These are phyloP conservation scores for Nakazawaea wickerhamii DNA, from an alignment of 805 yeast species.

Conservation along the genomic window DNA sequence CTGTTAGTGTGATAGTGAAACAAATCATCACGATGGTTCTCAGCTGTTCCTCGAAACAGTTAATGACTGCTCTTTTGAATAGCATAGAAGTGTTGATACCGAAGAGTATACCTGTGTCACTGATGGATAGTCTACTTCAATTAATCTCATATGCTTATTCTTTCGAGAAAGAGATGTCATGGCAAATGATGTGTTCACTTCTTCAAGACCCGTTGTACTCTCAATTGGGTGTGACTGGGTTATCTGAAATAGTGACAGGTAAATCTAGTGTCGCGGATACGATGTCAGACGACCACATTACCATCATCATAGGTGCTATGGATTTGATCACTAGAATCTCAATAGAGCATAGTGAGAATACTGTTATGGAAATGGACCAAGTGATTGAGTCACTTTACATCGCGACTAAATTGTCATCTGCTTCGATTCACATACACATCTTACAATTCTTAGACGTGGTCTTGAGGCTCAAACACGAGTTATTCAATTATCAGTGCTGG, in stretches of 20 bases:
- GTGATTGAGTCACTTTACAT: neutral
- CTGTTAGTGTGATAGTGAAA: slow-evolving; percentile 1
- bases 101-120: neutral
- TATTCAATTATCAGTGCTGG: slow-evolving; percentile 39
- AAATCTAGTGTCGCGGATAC: neutral
- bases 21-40: slow-evolving; percentile 4
- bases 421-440: neutral
- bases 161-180: slow-evolving; percentile 3
- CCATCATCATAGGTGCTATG: neutral
- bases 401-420: neutral
- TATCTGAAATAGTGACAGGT: neutral
- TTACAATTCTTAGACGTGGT: neutral
- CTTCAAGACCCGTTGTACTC: slow-evolving; percentile 7
- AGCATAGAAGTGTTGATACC: neutral
- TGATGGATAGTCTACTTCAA: neutral
- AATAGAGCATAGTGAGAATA: neutral
- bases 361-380: neutral
- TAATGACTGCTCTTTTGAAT: neutral
- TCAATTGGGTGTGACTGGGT: slow-evolving; percentile 2
- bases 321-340: neutral
- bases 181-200: neutral
- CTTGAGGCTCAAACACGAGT: slow-evolving; percentile 10
- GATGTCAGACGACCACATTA: neutral
- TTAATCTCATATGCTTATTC: slow-evolving; percentile 1
- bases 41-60: neutral